Base-by-base conservation (phyloP, 208 protist genomes). In the Phytomonas francai region DNA sequence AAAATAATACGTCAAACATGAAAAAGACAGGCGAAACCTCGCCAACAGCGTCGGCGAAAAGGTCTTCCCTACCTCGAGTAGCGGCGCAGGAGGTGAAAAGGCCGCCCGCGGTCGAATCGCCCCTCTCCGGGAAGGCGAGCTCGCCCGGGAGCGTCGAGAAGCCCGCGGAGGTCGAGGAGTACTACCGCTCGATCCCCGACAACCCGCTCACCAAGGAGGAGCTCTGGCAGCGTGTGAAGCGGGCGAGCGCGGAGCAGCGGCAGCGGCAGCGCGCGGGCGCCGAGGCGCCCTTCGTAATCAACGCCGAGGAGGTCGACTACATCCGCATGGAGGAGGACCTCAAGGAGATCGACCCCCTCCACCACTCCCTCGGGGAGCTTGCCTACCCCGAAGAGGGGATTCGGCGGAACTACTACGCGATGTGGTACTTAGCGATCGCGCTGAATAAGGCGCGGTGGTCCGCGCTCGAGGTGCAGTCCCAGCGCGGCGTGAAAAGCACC, bases 401-500 rank as follows among this genome's bases (percentile, higher is more conserved):
- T 39, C 87, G 87, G n/a, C 79, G 83, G 45, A 85, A 92, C 67
- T 95, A 93, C 76, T 95, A 92, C 67, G 79, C 87, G 60, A 71
- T 95, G 85, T 93, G 85, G 84, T 81, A 82, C 42, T 66, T 95
- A 6, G 81, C 86, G 57, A 91, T 91, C 84, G 81, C 85, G 14
- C 80, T 95, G 39, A 95, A 95, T 68, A 91, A 88, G 73, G 90
- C 90, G 27, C 85, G 90, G 49, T 95, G 90, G 88, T 83, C 78
- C n/a, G 92, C 93, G 90, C 80, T 95, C 14, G 87, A 95, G 76
- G 87, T 93, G 49, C 83, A 92, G 65, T 81, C 85, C 39, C 86
- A 95, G 78, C 83, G 84, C 25, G 87, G 87, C 45, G 78, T 92
- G 65, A 95, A 92, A 70, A 91, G 82, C 34, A 95, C 90, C 32